Evolutionary conservation across 257 asterid species (phyloP).

Genomic region (Verbascum thapsus): DNA sequence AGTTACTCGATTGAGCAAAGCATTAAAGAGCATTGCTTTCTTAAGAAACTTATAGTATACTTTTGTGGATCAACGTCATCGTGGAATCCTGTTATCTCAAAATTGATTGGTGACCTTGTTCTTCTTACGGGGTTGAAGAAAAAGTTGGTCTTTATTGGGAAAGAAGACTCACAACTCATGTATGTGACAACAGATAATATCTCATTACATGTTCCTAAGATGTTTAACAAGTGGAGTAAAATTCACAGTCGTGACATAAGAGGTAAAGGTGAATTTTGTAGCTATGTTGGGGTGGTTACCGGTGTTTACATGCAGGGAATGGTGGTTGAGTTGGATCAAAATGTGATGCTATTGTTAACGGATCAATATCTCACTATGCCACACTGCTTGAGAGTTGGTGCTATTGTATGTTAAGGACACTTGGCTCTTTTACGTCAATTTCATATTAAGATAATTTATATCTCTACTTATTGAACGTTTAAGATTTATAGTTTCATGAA

Average conservation of each 20-base stretch:
- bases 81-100: slow-evolving; percentile 75
- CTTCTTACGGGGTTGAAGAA: slow-evolving; percentile 59
- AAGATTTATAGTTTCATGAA: background rate
- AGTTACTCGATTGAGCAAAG: slow-evolving; percentile 29
- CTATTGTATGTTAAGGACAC: slow-evolving; percentile 57
- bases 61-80: slow-evolving; percentile 67
- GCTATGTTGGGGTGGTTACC: slow-evolving; percentile 74
- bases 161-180: slow-evolving; percentile 70
- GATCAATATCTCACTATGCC: slow-evolving; percentile 64
- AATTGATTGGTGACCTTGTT: slow-evolving; percentile 47
- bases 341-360: slow-evolving; percentile 64
- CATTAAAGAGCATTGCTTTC: slow-evolving; percentile 49
- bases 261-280: slow-evolving; percentile 61
- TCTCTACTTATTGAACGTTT: slow-evolving; percentile 19
- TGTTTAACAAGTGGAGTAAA: slow-evolving; percentile 29
- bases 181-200: slow-evolving; percentile 53
- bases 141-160: slow-evolving; percentile 55
- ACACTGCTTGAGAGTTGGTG: slow-evolving; percentile 84
- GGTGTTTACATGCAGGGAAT: slow-evolving; percentile 76
- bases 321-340: slow-evolving; percentile 84
- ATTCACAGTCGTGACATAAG: slow-evolving; percentile 27
- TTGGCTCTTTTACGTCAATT: slow-evolving; percentile 14
- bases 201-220: slow-evolving; percentile 51
- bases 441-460: slow-evolving; percentile 22
- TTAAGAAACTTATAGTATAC: slow-evolving; percentile 46